These are phyloP conservation scores for Comarum palustre DNA, from an alignment of 306 rosid species.

Conservation along the genomic window DNA sequence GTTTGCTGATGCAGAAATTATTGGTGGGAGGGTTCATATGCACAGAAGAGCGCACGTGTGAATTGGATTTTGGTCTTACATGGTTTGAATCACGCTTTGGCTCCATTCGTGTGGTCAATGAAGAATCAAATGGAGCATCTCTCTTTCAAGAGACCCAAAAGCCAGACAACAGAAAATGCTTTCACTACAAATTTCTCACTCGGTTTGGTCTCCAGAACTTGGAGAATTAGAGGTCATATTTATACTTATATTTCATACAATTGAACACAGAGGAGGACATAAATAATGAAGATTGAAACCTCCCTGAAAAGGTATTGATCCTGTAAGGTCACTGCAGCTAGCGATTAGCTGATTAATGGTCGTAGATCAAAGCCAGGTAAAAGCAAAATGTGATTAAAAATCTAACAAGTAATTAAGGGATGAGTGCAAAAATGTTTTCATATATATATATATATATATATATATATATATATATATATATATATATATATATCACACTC, in stretches of 20 bases:
- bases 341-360: no score
- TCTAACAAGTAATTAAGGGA: no score
- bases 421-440: no score
- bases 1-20: background rate
- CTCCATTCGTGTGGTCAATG: background rate
- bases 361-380: no score
- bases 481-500: no score
- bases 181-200: background rate
- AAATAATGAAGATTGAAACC: no score
- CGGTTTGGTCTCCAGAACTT: background rate
- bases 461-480: no score
- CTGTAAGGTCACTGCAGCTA: no score
- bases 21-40: slow-evolving; percentile 1
- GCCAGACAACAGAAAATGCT: background rate
- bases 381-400: no score
- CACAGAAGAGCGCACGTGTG: background rate
- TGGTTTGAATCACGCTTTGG: slow-evolving; percentile 22
- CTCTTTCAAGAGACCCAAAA: background rate
- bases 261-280: no score
- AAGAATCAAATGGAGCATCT: background rate
- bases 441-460: no score
- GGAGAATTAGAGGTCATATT: background rate
- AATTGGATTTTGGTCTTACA: background rate
- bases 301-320: no score
- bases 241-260: background rate